A percentile compares a stretch with the other conserved stretches of the same genome.
Evolutionary conservation across 306 rosid species (phyloP).

Genomic region (Crotalaria pallida): DNA sequence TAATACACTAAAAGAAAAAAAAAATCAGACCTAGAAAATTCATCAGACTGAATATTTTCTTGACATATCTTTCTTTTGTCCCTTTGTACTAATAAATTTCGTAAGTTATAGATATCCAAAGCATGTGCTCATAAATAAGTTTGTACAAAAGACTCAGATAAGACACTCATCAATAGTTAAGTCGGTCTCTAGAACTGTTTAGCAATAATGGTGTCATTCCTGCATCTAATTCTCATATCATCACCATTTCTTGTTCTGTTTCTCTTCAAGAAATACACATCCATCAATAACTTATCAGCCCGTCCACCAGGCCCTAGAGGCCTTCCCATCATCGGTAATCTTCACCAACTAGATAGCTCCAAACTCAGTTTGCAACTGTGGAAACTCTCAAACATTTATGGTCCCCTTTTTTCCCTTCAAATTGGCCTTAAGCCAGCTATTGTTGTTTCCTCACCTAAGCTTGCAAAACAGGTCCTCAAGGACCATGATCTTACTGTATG

Average conservation of each 20-base stretch:
- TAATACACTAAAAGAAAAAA: too few relatives aligned
- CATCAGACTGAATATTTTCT: neutral
- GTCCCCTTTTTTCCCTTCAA: constrained; percentile 3
- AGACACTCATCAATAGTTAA: neutral
- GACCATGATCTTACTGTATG: neutral
- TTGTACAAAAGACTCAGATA: neutral
- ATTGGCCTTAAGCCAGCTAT: neutral
- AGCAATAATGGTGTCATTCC: neutral
- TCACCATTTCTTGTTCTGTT: neutral
- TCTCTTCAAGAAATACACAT: neutral
- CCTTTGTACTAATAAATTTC: too few relatives aligned
- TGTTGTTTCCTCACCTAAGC: neutral
- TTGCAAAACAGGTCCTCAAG: neutral
- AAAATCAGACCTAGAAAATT: neutral
- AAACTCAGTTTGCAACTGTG: neutral
- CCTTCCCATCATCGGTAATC: constrained; percentile 16
- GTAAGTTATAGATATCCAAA: neutral
- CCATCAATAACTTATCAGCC: neutral
- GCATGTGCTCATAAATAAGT: neutral
- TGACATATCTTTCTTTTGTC: neutral
- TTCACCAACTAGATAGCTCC: neutral
- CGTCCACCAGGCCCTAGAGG: constrained; percentile 12
- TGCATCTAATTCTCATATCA: neutral
- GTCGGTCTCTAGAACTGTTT: neutral
- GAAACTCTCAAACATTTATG: neutral